Percentiles rank a stretch among this genome's conserved stretches.
These are phyloP conservation scores for Lindgomyces ingoldianus DNA, from an alignment of 495 filamentous ascomycete species.

Conservation along the genomic window DNA sequence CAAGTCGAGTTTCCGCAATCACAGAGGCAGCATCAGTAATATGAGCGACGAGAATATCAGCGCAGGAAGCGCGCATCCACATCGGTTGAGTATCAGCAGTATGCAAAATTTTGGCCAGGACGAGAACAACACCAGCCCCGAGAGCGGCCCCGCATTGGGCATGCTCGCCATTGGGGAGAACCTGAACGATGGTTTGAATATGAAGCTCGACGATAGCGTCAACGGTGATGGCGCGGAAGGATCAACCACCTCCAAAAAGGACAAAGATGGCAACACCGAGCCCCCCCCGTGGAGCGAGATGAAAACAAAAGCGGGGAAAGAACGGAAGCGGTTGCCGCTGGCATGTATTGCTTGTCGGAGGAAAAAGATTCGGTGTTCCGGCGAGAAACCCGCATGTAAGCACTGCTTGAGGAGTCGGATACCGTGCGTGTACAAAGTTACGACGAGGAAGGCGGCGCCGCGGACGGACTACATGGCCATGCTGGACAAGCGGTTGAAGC, in stretches of 20 bases:
- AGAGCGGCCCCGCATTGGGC: slow-evolving; percentile 25
- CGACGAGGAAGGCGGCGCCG: slow-evolving; percentile 90
- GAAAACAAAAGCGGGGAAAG: slow-evolving; percentile 97
- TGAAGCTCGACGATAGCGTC: slow-evolving; percentile 27
- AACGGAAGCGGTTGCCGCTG: slow-evolving; percentile 87
- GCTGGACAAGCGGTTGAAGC: slow-evolving; percentile 77
- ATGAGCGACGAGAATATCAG: slow-evolving; percentile 31
- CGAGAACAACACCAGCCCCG: slow-evolving; percentile 31
- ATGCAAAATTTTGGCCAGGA: slow-evolving; percentile 23
- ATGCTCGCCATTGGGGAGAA: slow-evolving; percentile 25
- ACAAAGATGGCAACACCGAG: slow-evolving; percentile 58
- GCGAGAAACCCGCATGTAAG: slow-evolving; percentile 95
- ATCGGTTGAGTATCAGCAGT: slow-evolving; percentile 36
- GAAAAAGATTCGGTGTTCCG: slow-evolving; percentile 98
- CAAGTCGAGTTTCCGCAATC: slow-evolving; percentile 22
- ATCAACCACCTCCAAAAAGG: slow-evolving; percentile 41
- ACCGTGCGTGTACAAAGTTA: slow-evolving; percentile 98
- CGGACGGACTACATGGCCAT: slow-evolving; percentile 99
- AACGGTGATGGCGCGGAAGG: slow-evolving; percentile 29
- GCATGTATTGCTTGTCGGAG: slow-evolving; percentile 94
- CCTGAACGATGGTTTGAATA: slow-evolving; percentile 27
- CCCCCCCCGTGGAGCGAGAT: slow-evolving; percentile 87
- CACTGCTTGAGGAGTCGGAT: slow-evolving; percentile 92
- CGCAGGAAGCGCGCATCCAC: slow-evolving; percentile 24
- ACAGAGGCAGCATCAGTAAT: slow-evolving; percentile 28